These are phyloP conservation scores for Rhodomyrtus psidioides DNA, from an alignment of 441 rosid species.

Conservation along the genomic window DNA sequence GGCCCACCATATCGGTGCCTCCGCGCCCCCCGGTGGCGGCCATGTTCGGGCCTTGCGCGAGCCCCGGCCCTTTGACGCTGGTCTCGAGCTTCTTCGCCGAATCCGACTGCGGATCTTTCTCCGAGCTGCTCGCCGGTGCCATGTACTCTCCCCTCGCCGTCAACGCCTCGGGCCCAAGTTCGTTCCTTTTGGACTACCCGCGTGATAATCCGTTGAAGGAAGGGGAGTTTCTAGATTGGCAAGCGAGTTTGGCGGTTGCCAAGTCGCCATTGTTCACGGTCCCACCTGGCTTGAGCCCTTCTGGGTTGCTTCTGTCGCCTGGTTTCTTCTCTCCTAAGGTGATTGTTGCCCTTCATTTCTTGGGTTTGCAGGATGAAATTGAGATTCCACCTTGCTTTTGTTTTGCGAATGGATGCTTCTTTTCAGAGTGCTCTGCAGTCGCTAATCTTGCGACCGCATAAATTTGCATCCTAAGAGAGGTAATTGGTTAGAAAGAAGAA, in stretches of 20 bases:
- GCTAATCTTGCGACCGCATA: background rate
- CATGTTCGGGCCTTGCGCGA: background rate
- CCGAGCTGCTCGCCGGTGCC: constrained; percentile 6
- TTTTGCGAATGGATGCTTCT: background rate
- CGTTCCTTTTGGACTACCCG: background rate
- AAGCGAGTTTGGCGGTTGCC: background rate
- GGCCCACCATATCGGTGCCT: constrained; percentile 12
- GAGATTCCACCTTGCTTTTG: background rate
- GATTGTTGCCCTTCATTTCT: background rate
- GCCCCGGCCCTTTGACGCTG: constrained; percentile 6
- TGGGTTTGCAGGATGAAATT: background rate
- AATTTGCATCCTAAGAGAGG: background rate
- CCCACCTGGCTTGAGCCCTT: constrained; percentile 5
- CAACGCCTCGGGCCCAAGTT: background rate
- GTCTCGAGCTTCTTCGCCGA: constrained; percentile 6
- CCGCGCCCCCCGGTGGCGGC: background rate
- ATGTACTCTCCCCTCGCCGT: background rate
- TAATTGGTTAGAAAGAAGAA: background rate
- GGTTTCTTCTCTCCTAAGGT: constrained; percentile 6
- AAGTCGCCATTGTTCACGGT: constrained; percentile 1
- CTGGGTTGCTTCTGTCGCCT: constrained; percentile 5
- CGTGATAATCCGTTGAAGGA: background rate
- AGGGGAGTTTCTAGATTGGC: background rate
- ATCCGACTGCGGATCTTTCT: background rate
- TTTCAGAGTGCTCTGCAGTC: background rate